These are phyloP conservation scores for Talaromyces nanjingensis DNA, from an alignment of 495 filamentous ascomycete genomes.

Conservation along the genomic window DNA sequence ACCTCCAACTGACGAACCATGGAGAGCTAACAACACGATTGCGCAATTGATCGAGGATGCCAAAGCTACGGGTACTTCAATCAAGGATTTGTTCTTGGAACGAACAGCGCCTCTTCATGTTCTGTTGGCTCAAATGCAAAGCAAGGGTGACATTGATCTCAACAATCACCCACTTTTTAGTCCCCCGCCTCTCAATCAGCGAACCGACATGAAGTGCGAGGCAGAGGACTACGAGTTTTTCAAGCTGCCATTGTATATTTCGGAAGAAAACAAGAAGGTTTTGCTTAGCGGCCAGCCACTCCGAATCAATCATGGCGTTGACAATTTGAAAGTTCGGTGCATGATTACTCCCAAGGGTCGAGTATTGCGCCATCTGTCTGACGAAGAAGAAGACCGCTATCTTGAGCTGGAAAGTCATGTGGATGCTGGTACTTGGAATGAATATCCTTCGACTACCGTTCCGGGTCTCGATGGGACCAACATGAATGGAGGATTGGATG, in stretches of 20 bases:
- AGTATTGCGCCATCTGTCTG: slow-evolving; percentile 66
- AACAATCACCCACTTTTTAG: slow-evolving; percentile 49
- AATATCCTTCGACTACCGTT: slow-evolving; percentile 21
- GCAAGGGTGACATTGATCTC: slow-evolving; percentile 38
- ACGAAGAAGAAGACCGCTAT: slow-evolving; percentile 71
- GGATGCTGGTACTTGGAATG: slow-evolving; percentile 24
- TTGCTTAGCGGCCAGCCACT: slow-evolving; percentile 35
- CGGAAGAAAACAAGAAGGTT: slow-evolving; percentile 35
- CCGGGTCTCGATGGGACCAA: slow-evolving; percentile 34
- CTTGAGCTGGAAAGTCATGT: slow-evolving; percentile 63
- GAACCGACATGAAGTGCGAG: slow-evolving; percentile 43
- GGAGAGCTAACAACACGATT: slow-evolving; percentile 39
- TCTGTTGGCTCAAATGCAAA: slow-evolving; percentile 45
- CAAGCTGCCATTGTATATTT: slow-evolving; percentile 32
- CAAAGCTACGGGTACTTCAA: slow-evolving; percentile 24
- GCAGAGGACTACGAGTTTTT: slow-evolving; percentile 35
- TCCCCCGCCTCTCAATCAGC: slow-evolving; percentile 41
- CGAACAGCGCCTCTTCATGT: slow-evolving; percentile 33
- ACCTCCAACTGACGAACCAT: slow-evolving; percentile 19
- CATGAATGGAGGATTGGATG: slow-evolving; percentile 35
- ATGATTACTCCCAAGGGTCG: slow-evolving; percentile 75
- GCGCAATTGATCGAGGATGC: slow-evolving; percentile 33
- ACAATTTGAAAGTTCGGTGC: slow-evolving; percentile 34
- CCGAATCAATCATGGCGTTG: slow-evolving; percentile 24
- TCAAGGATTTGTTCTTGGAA: slow-evolving; percentile 36